Percentiles rank a stretch among this genome's conserved stretches.
phyloP scores from a whole-genome alignment of 2,329 filamentous ascomycete genomes.

The Epichloe brachyelytri region DNA sequence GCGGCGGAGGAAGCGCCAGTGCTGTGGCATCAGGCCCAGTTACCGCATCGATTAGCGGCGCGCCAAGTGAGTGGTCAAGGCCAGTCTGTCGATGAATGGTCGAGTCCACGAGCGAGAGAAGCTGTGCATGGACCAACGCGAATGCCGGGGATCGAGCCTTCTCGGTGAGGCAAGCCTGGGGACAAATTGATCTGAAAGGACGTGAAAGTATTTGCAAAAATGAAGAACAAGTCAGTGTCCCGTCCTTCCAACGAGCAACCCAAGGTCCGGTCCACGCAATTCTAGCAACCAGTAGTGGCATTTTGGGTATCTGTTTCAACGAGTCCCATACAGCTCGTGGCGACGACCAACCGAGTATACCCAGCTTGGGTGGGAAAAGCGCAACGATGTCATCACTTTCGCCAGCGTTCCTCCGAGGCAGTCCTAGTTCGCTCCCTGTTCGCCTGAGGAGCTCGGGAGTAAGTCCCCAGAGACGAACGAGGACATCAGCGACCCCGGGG shows the following conservation, averaged over 20 bases:
- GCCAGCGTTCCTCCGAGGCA: slow-evolving; percentile 40
- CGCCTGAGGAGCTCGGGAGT: slow-evolving; percentile 57
- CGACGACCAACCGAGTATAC: slow-evolving; percentile 43
- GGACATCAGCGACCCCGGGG: slow-evolving; percentile 69
- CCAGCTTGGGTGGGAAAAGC: slow-evolving; percentile 56
- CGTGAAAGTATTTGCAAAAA: slow-evolving; percentile 78
- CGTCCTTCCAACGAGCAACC: slow-evolving; percentile 72
- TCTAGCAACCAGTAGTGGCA: slow-evolving; percentile 55
- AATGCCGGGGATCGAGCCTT: slow-evolving; percentile 61
- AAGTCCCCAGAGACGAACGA: slow-evolving; percentile 70
- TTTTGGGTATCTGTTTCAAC: slow-evolving; percentile 51
- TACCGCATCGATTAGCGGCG: slow-evolving; percentile 31
- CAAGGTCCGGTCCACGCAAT: slow-evolving; percentile 80
- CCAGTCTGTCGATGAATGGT: slow-evolving; percentile 67
- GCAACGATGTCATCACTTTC: slow-evolving; percentile 53
- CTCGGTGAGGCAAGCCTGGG: slow-evolving; percentile 37
- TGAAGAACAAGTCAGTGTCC: slow-evolving; percentile 82
- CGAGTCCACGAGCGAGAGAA: slow-evolving; percentile 66
- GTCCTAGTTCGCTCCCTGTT: slow-evolving; percentile 54
- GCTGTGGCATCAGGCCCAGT: slow-evolving; percentile 52
- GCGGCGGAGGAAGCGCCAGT: slow-evolving; percentile 48
- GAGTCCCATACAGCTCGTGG: slow-evolving; percentile 34
- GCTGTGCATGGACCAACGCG: slow-evolving; percentile 68
- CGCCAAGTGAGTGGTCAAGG: slow-evolving; percentile 30
- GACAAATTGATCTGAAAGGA: slow-evolving; percentile 63